phyloP scores from a whole-genome alignment of 352 stramenopile genomes.

The Phytophthora fragariaefolia region DNA sequence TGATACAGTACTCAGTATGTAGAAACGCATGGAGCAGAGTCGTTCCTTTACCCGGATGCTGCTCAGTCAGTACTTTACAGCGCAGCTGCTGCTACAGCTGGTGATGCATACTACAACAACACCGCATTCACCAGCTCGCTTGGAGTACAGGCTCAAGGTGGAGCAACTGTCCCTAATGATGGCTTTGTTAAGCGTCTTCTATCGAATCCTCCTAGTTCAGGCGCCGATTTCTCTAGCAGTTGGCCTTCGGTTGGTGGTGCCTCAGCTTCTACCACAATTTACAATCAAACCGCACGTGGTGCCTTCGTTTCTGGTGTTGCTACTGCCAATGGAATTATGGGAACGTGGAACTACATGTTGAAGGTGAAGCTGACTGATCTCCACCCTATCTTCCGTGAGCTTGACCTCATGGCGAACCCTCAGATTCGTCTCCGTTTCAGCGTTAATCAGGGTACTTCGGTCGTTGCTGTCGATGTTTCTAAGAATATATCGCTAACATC shows the following conservation, averaged over 20 bases:
- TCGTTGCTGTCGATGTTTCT: background rate
- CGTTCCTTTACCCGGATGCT: constrained; percentile 35
- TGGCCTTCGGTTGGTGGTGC: background rate
- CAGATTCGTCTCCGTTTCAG: constrained; percentile 9
- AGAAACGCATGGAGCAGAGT: constrained; percentile 40
- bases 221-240: background rate
- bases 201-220: constrained; percentile 15
- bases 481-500: constrained; percentile 1
- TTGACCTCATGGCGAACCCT: constrained; percentile 12
- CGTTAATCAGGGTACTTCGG: constrained; percentile 5
- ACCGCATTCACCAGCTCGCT: constrained; percentile 3
- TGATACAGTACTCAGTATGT: constrained; percentile 26
- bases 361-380: constrained; percentile 11
- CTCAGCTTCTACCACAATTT: background rate
- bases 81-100: background rate
- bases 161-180: constrained; percentile 15
- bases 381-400: constrained; percentile 3
- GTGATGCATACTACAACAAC: constrained; percentile 33
- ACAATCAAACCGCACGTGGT: background rate
- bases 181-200: constrained; percentile 12
- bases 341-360: constrained; percentile 13
- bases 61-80: constrained; percentile 15
- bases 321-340: constrained; percentile 4
- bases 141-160: background rate
- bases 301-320: background rate